Evolutionary conservation across 2,329 filamentous ascomycete genomes (phyloP), one percentile per base, ranked within the genome.

Genomic region (Cladosporium halotolerans): DNA sequence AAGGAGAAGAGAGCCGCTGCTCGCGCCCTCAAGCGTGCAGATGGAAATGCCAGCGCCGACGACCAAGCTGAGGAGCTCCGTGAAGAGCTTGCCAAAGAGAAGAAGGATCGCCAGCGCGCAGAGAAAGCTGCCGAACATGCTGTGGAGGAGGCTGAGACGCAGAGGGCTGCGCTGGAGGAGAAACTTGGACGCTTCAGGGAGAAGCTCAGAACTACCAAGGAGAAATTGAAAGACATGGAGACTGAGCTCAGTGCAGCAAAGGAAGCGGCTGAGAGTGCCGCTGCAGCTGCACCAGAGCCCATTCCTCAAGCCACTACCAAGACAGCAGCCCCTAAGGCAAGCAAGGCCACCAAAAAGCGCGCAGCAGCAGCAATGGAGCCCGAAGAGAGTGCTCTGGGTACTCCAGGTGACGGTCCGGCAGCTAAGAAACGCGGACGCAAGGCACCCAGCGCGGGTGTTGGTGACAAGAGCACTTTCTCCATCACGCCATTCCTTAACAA

Each of bases 401-500:
- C 76, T 4, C 76, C 76, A 41, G 75, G 75, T 48, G 71, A 76
- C 59, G 63, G 72, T 64, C 63, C 72, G 66, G 68, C 70, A 23
- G 68, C 69, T 34, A 77, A 77, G 66, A 51, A 51, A 34, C 73
- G 76, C 57, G 68, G 70, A 32, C 71, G 69, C 54, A 73, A 76
- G 56, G 68, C 66, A 10, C 79, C 83, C 16, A 79, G 81, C 36
- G 78, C 80, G 1, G 72, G 82, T 52, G 75, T 87, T 4, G 89
- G 88, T 31, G 89, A 95, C 65, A 96, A 96, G 70, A 96, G 91
- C 0, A 84, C 80, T 2, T 96, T 97, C 70, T 96, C 90, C 3
- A 89, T 96, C 58, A 97, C 92, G 0, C 92, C 92, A 0, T 96
- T 95, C 74, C 76, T 97, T 57, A 95, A 91, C 69, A 83, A 85